These are phyloP conservation scores for Suhomyces emberorum DNA, from an alignment of 805 yeast species.

Conservation along the genomic window DNA sequence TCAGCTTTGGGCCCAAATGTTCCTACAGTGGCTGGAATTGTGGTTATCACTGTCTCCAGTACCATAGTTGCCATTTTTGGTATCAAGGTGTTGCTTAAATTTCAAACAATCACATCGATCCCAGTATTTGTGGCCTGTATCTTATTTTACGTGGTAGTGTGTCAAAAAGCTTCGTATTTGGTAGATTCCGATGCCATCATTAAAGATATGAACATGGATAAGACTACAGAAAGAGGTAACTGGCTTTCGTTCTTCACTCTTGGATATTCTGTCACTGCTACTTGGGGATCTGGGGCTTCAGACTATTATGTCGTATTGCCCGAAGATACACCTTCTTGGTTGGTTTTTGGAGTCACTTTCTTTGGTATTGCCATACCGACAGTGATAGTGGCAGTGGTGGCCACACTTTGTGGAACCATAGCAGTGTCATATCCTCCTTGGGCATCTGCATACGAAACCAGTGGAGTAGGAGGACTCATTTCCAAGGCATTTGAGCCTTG, in stretches of 20 bases:
- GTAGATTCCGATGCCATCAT: conserved; percentile 14
- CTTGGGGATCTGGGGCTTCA: conserved; percentile 36
- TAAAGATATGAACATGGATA: conserved; percentile 9
- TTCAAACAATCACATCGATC: conserved; percentile 26
- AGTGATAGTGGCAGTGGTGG: conserved; percentile 70
- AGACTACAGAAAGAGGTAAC: conserved; percentile 25
- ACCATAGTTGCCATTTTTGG: conserved; percentile 33
- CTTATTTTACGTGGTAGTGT: conserved; percentile 30
- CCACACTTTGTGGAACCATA: conserved; percentile 64
- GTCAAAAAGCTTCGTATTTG: conserved; percentile 19
- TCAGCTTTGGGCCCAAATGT: conserved; percentile 22
- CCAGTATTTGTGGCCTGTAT: conserved; percentile 29
- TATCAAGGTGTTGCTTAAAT: conserved; percentile 25
- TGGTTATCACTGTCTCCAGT: conserved; percentile 24
- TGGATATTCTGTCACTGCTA: conserved; percentile 34
- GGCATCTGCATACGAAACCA: conserved; percentile 49
- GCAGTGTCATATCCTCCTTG: conserved; percentile 58
- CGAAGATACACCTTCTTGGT: conserved; percentile 22
- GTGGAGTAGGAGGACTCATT: conserved; percentile 76
- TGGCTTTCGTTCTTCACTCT: conserved; percentile 35
- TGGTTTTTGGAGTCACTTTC: conserved; percentile 27
- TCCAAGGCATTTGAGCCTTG: conserved; percentile 63
- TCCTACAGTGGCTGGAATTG: conserved; percentile 30
- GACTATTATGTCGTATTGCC: conserved; percentile 35
- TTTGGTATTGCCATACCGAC: conserved; percentile 49